A percentile compares a stretch with the other conserved stretches of the same genome.
phyloP scores from a whole-genome alignment of 257 asterid genomes.

The Primulina tabacum region DNA sequence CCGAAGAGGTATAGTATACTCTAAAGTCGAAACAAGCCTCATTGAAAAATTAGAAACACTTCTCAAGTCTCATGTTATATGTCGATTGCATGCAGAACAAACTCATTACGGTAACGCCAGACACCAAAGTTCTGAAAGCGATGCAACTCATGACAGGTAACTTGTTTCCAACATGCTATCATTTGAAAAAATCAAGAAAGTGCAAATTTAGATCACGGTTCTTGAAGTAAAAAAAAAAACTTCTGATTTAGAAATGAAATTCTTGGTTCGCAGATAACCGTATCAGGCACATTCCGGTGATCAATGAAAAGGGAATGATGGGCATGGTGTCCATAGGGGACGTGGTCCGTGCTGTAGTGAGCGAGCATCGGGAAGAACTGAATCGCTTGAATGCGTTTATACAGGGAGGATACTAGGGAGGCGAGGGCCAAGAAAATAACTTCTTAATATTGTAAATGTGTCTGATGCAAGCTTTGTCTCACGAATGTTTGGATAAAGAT shows the following conservation, averaged over 20 bases:
- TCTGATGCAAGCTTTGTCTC: not conserved
- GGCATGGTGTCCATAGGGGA: constrained; percentile 98
- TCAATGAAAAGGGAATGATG: constrained; percentile 60
- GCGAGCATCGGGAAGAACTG: constrained; percentile 79
- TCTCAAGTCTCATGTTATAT: not conserved
- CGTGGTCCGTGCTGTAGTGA: constrained; percentile 92
- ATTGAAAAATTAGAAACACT: not conserved
- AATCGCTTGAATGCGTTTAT: constrained; percentile 76
- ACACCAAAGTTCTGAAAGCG: constrained; percentile 85
- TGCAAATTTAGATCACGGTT: not conserved
- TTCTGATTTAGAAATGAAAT: not conserved
- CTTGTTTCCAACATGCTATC: not conserved
- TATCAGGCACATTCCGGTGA: constrained; percentile 96
- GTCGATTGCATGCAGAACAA: constrained; percentile 61
- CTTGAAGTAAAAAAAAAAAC: not conserved
- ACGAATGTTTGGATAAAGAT: not conserved
- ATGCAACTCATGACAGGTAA: constrained; percentile 97
- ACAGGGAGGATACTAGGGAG: constrained; percentile 76
- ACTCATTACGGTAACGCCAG: constrained; percentile 81
- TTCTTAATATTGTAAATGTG: not conserved
- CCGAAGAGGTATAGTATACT: constrained; percentile 71
- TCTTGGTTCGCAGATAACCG: constrained; percentile 61
- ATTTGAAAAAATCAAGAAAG: too few species aligned
- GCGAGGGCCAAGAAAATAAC: constrained; percentile 18
- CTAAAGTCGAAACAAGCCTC: not conserved